Conservation (phyloP, 1,284 basidiomycete species). For the Waitea zeae region DNA sequence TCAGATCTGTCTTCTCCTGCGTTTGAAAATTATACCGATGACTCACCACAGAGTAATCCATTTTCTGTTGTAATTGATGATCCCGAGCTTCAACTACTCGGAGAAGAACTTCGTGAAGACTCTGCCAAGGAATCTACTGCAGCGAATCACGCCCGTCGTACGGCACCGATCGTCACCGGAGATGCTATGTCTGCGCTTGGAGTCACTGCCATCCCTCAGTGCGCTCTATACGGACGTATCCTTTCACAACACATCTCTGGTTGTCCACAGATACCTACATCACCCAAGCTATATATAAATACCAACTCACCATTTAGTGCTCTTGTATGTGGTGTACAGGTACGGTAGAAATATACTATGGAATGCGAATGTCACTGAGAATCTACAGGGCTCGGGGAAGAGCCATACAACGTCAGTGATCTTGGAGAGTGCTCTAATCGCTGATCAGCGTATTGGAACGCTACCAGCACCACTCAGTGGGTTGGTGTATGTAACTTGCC, state of each 20-base stretch:
- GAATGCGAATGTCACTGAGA: neutral
- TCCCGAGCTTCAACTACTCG: too few relatives aligned
- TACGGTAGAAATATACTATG: slow-evolving; percentile 3
- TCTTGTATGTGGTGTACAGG: slow-evolving; percentile 13
- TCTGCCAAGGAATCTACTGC: too few relatives aligned
- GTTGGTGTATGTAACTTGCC: slow-evolving; percentile 9
- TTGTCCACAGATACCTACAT: neutral
- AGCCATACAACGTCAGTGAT: slow-evolving; percentile 15
- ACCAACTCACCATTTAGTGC: slow-evolving; percentile 2
- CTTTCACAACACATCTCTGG: slow-evolving; percentile 2
- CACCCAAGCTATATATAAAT: slow-evolving; percentile 11
- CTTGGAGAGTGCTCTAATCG: too few relatives aligned
- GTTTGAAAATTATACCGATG: too few relatives aligned
- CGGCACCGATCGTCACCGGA: slow-evolving; percentile 7
- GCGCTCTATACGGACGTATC: slow-evolving; percentile 7
- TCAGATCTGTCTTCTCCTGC: too few relatives aligned
- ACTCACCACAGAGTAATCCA: too few relatives aligned
- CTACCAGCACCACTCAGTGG: slow-evolving; percentile 13
- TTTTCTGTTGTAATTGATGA: too few relatives aligned
- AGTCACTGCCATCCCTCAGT: slow-evolving; percentile 4
- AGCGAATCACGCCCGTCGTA: neutral
- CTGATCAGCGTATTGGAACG: too few relatives aligned
- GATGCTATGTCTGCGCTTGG: slow-evolving; percentile 5
- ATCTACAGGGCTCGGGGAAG: slow-evolving; percentile 13
- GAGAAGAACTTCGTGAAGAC: too few relatives aligned